Evolutionary conservation across 768 basidiomycete genomes (phyloP).

Genomic region (Cystobasidium tubakii): DNA sequence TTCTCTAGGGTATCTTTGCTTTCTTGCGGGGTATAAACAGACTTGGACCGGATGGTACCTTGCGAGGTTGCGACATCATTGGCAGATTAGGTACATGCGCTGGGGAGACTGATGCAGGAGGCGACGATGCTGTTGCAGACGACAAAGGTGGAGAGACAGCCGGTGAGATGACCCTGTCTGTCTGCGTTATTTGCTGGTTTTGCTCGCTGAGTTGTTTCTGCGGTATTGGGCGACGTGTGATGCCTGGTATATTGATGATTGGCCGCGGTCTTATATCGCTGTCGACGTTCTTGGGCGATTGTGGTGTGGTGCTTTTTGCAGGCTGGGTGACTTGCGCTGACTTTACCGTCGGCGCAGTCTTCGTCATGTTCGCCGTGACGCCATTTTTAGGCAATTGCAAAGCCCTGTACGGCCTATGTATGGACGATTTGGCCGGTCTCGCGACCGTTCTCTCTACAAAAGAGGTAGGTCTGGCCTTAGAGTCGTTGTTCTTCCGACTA

Average conservation of each 20-base stretch:
- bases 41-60: not conserved
- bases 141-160: not conserved
- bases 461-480: not conserved
- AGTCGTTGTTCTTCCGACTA: not conserved
- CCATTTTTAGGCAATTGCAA: not conserved
- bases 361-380: not conserved
- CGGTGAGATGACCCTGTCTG: not conserved
- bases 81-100: not conserved
- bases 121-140: not conserved
- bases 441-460: conserved; percentile 10
- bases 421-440: not conserved
- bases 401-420: conserved; percentile 8
- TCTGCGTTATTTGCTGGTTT: not conserved
- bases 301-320: too few species aligned
- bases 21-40: conserved; percentile 6
- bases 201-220: not conserved
- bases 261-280: too few species aligned
- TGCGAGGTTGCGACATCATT: conserved; percentile 4
- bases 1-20: too few species aligned
- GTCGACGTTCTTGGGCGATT: too few species aligned
- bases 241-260: conserved; percentile 9
- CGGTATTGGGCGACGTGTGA: not conserved
- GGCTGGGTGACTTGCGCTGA: too few species aligned
- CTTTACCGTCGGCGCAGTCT: too few species aligned
- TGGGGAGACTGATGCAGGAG: not conserved